phyloP scores from a whole-genome alignment of 2,329 filamentous ascomycete genomes.

The Talaromyces islandicus region DNA sequence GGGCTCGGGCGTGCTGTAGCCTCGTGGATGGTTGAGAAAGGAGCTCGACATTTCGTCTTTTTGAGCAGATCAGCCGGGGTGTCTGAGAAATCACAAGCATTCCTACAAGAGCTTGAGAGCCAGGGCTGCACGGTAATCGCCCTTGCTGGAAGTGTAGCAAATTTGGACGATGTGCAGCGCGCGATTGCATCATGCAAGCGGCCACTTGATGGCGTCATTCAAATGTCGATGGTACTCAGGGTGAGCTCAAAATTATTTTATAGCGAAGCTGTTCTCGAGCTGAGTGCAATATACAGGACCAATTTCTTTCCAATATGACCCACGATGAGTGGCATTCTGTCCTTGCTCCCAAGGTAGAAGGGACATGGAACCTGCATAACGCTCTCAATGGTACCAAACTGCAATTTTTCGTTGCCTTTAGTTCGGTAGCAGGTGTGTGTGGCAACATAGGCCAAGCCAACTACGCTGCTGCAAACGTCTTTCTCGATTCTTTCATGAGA shows the following conservation, averaged over 20 bases:
- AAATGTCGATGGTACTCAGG: conserved; percentile 41
- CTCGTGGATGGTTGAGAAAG: conserved; percentile 43
- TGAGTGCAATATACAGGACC: conserved; percentile 12
- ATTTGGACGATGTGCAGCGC: background rate
- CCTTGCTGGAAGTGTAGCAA: background rate
- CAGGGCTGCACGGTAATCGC: background rate
- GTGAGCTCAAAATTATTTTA: conserved; percentile 14
- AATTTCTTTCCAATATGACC: conserved; percentile 25
- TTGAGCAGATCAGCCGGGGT: background rate
- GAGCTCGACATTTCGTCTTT: conserved; percentile 47
- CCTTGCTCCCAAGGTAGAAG: background rate
- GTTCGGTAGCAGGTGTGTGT: background rate
- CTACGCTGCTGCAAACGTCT: background rate
- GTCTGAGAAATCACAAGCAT: background rate
- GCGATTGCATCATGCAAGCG: background rate
- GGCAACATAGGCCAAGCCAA: background rate
- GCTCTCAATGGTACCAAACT: background rate
- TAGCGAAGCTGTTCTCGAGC: no score
- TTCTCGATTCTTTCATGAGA: background rate
- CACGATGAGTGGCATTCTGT: conserved; percentile 19
- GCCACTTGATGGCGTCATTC: conserved; percentile 40
- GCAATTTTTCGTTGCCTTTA: background rate
- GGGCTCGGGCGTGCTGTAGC: conserved; percentile 53
- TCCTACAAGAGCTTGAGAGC: background rate
- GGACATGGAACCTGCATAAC: background rate